A percentile compares a stretch with the other conserved stretches of the same genome.
These are phyloP conservation scores for Oryza glumipatula DNA, from an alignment of 176 grass and related monocot species.

Conservation along the genomic window DNA sequence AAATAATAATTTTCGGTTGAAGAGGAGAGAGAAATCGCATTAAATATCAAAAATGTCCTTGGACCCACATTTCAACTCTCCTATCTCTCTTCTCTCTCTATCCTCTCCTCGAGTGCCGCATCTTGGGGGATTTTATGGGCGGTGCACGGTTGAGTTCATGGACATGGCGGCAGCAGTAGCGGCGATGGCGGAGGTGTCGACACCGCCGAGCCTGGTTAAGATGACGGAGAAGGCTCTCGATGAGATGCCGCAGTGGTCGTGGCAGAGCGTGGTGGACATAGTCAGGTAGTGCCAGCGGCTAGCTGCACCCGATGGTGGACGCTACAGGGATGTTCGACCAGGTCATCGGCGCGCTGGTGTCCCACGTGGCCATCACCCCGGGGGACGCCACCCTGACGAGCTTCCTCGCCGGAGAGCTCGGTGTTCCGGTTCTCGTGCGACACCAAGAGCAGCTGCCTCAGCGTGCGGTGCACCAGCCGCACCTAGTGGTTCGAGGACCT, in stretches of 20 bases:
- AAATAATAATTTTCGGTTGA: no score
- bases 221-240: constrained; percentile 60
- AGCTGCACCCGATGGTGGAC: constrained; percentile 45
- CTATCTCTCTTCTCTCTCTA: no score
- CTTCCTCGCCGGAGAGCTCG: constrained; percentile 91
- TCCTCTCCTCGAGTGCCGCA: no score
- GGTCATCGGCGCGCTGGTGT: constrained; percentile 52
- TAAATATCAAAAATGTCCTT: no score
- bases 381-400: constrained; percentile 65
- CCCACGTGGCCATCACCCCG: constrained; percentile 49
- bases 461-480: constrained; percentile 52
- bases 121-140: neutral
- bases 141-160: constrained; percentile 75
- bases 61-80: no score
- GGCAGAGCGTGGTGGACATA: constrained; percentile 63
- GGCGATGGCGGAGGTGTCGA: neutral
- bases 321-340: constrained; percentile 58
- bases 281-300: constrained; percentile 70
- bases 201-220: constrained; percentile 52
- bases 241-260: constrained; percentile 81
- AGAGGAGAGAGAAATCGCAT: no score
- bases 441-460: constrained; percentile 76
- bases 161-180: constrained; percentile 45
- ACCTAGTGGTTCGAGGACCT: constrained; percentile 99
- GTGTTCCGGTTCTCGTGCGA: constrained; percentile 86